Base-by-base conservation (phyloP, 352 stramenopile species). In the Globisporangium cystogenes region DNA sequence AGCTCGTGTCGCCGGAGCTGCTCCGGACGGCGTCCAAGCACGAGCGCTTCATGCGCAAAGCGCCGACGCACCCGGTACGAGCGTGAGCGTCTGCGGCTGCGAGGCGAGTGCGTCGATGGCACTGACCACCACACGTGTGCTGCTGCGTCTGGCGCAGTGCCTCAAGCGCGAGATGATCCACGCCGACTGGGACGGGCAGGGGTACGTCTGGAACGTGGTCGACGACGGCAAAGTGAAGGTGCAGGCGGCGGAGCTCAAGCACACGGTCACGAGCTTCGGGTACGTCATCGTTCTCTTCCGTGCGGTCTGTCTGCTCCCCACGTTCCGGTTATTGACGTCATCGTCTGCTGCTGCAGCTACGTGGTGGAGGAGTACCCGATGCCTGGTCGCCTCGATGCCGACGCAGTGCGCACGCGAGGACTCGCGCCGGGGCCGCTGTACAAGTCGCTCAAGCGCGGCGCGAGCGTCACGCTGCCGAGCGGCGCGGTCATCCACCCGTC, bases 361-460 rank as follows among this genome's bases (percentile, higher is more conserved):
- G 85, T 93, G 39, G 66, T 95, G 16, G 79, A 93, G 51, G 85
- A 95, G 59, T 67, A 87, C 24, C 39, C 69, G 6, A 59, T 80
- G 36, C 71, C 82, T 40, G 92, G 92, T 6, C 96, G 93, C 53
- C 87, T 98, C 36, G 65, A 93, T 11, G 62, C 87, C 0, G 76
- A 93, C n/a, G 74, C 80, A 20, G 77, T 96, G 4, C 77, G 66
- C n/a, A 65, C 65, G 20, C 66, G 93, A 31, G 87, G 90, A 1
- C 63, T 98, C n/a, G 77, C 74, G 10, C 81, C 76, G 40, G 95
- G 95, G 51, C 95, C 91, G 8, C 63, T 95, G 35, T 98, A 96
- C 69, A 74, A 73, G 20, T 55, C 85, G 68, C 65, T 98, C 15
- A 98, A 98, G 64, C 51, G 80, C 27, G 95, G 95, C 21, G 70